phyloP scores from a whole-genome alignment of 1,284 basidiomycete genomes.

The Pterula multifida region DNA sequence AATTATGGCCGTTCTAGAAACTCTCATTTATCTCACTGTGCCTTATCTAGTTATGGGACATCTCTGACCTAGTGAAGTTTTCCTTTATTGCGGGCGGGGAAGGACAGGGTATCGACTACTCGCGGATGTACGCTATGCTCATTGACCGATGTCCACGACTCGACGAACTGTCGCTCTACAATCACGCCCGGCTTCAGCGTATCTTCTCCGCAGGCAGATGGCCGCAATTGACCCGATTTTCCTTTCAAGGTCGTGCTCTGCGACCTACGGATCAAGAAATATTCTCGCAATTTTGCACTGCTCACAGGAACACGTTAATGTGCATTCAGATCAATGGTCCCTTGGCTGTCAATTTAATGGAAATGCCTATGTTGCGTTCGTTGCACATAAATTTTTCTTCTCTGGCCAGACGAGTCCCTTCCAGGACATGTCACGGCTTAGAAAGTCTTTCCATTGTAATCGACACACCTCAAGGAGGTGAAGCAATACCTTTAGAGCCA shows the following conservation, averaged over 20 bases:
- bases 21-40: background rate
- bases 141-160: background rate
- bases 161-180: background rate
- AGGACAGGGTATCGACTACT: background rate
- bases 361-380: background rate
- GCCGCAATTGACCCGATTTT: background rate
- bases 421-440: background rate
- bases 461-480: background rate
- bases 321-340: background rate
- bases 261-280: background rate
- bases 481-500: background rate
- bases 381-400: background rate
- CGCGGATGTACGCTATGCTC: background rate
- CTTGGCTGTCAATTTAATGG: background rate
- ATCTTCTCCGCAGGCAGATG: background rate
- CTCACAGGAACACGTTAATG: background rate
- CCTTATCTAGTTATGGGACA: background rate
- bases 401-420: background rate
- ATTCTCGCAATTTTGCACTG: background rate
- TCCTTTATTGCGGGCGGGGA: background rate
- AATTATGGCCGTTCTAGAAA: background rate
- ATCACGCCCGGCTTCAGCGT: background rate
- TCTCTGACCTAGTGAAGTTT: background rate
- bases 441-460: background rate
- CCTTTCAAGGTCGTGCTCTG: background rate